Conservation (phyloP, 2,329 filamentous ascomycete species). For the Penicillium brevicompactum region DNA sequence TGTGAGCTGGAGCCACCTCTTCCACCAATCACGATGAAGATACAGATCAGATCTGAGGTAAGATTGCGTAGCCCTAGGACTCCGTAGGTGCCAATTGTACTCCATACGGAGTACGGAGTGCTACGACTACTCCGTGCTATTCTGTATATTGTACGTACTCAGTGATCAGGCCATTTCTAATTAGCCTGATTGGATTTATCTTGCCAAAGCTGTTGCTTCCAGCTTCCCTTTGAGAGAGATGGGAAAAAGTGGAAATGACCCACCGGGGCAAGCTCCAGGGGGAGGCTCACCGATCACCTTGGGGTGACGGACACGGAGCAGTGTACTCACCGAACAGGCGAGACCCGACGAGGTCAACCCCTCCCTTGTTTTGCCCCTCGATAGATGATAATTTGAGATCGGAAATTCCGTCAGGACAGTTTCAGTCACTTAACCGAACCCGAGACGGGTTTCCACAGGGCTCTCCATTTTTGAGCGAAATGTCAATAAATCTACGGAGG, state of each 20-base stretch:
- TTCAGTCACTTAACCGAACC: neutral
- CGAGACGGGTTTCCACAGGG: neutral
- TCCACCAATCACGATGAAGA: neutral
- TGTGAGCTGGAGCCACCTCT: neutral
- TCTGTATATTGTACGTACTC: neutral
- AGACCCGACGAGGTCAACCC: neutral
- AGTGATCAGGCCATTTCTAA: neutral
- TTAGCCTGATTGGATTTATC: neutral
- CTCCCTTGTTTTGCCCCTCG: neutral
- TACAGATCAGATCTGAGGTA: constrained; percentile 5
- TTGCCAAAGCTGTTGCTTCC: neutral
- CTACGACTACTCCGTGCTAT: neutral
- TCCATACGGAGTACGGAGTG: neutral
- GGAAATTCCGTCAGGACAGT: neutral
- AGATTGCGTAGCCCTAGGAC: neutral
- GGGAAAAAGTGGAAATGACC: neutral
- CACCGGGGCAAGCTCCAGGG: neutral
- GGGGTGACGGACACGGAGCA: neutral
- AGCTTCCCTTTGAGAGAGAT: neutral
- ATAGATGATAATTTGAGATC: neutral
- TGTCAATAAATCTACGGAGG: neutral
- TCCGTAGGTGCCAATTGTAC: neutral
- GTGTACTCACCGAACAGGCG: neutral
- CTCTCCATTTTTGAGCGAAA: neutral
- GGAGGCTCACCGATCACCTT: neutral